These are phyloP conservation scores for Schwanniomyces pseudopolymorphus DNA, from an alignment of 805 yeast species.

Conservation along the genomic window DNA sequence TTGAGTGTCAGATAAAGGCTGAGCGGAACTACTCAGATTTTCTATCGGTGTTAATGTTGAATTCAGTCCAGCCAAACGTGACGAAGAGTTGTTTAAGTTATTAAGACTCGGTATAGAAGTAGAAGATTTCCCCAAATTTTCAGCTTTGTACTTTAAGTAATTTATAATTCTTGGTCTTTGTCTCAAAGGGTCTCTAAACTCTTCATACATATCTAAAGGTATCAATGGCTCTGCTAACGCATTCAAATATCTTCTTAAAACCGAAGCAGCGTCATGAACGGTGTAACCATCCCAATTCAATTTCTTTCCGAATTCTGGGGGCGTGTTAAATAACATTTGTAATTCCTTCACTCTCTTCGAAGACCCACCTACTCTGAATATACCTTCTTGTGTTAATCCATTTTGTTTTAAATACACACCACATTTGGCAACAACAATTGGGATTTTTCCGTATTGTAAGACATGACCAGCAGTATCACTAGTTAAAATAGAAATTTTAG, in stretches of 20 bases:
- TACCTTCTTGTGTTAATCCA: constrained; percentile 82
- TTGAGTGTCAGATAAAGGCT: constrained; percentile 32
- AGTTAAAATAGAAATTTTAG: constrained; percentile 65
- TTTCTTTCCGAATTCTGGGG: constrained; percentile 88
- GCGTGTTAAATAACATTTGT: constrained; percentile 77
- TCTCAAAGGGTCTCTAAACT: constrained; percentile 73
- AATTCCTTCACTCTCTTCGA: constrained; percentile 83
- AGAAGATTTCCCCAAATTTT: constrained; percentile 27
- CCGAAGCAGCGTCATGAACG: constrained; percentile 95
- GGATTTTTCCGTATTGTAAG: constrained; percentile 83
- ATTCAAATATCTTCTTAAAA: constrained; percentile 81
- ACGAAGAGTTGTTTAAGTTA: background rate
- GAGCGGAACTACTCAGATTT: constrained; percentile 12
- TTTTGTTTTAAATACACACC: constrained; percentile 81
- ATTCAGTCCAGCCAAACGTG: background rate
- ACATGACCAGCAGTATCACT: constrained; percentile 54
- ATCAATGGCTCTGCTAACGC: constrained; percentile 90
- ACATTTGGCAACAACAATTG: constrained; percentile 93
- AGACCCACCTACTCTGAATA: constrained; percentile 91
- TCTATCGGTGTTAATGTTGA: constrained; percentile 5
- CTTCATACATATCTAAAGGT: constrained; percentile 73
- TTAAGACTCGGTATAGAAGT: background rate
- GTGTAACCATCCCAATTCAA: constrained; percentile 90
- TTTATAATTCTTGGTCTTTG: constrained; percentile 62
- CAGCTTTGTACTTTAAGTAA: constrained; percentile 62